Evolutionary conservation across 495 filamentous ascomycete species (phyloP).

Genomic region (Hypomontagnella monticulosa): DNA sequence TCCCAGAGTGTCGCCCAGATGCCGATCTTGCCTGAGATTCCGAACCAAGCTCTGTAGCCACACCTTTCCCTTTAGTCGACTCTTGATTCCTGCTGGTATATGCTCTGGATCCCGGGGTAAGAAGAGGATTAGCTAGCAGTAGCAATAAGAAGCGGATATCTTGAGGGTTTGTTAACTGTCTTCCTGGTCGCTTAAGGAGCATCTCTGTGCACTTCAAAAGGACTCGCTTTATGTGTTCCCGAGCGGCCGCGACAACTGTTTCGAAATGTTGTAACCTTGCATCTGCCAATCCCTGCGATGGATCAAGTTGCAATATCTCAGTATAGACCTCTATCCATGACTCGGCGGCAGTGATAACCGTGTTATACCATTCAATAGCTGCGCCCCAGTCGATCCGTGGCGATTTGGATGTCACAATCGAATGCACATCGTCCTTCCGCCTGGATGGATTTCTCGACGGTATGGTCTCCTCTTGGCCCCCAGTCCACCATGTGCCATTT

Average conservation of each 20-base stretch:
- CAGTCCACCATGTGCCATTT: slow-evolving; percentile 88
- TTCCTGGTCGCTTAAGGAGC: slow-evolving; percentile 84
- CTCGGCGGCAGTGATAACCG: slow-evolving; percentile 67
- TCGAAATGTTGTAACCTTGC: slow-evolving; percentile 61
- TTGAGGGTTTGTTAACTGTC: slow-evolving; percentile 72
- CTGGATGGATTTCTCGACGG: slow-evolving; percentile 48
- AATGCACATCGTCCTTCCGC: slow-evolving; percentile 47
- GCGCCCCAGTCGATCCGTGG: slow-evolving; percentile 81
- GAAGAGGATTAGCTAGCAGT: slow-evolving; percentile 80
- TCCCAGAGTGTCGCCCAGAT: slow-evolving; percentile 71
- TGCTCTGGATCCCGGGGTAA: slow-evolving; percentile 60
- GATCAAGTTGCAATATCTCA: slow-evolving; percentile 51
- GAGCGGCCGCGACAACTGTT: slow-evolving; percentile 70
- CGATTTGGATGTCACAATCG: slow-evolving; percentile 66
- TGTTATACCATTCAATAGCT: slow-evolving; percentile 77
- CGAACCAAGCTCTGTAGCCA: slow-evolving; percentile 37
- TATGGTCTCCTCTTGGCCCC: slow-evolving; percentile 57
- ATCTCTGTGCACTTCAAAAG: slow-evolving; percentile 86
- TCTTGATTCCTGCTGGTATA: slow-evolving; percentile 44
- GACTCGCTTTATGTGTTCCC: slow-evolving; percentile 71
- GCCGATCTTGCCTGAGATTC: slow-evolving; percentile 26
- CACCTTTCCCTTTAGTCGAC: slow-evolving; percentile 43
- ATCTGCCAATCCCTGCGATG: slow-evolving; percentile 52
- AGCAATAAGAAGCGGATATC: slow-evolving; percentile 86
- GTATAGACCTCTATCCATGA: slow-evolving; percentile 66